Base-by-base conservation (phyloP, 2,329 filamentous ascomycete species). In the Trichoderma sp. region DNA sequence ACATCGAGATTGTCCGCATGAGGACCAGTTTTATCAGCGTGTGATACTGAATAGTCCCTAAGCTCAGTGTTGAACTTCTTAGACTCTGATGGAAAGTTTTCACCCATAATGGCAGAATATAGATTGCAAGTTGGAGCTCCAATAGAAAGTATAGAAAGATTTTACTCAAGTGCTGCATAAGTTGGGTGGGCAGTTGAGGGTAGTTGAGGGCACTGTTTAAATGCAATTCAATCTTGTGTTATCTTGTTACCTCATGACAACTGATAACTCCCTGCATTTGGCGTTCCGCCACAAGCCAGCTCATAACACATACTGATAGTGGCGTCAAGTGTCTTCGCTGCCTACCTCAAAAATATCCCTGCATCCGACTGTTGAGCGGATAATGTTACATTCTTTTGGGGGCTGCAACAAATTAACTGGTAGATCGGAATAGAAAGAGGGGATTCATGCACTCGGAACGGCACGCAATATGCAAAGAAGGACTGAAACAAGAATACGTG, bases 1-100 rank as follows among this genome's bases (percentile, higher is more conserved):
- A 86, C 78, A 8, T 86, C 83, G 6, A 84, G 79, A 34, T 84
- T 77, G 4, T 83, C 78, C 1, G 83, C 80, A 71, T 85, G 84
- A 0, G 82, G 82, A 0, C 84, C 84, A 2, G 77, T 76, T 24
- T 78, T 78, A 3, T 77, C 76, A 5, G 71, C 56, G 15, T 79
- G 79, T 1, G 70, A 32, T 2, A 79, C 70, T 0, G 82, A 82
- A 72, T 82, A 84, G 28, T 83, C 82, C 0, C 78, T 81, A 18
- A 84, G 77, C 21, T 81, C 80, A 2, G 82, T 83, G 72, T 81
- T 83, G 78, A 82, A 83, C 76, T 82, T 83, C 51, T 82, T 83
- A 11, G 53, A 12, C 14, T 12, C 24, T 4, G 21, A 24, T 34
- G 47, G 21, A 71, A 65, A 18, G n/a, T 64, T 57, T 30, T 65